Evolutionary conservation across 192 early-diverging fungal species (phyloP).

Genomic region (Entomortierella parvispora): DNA sequence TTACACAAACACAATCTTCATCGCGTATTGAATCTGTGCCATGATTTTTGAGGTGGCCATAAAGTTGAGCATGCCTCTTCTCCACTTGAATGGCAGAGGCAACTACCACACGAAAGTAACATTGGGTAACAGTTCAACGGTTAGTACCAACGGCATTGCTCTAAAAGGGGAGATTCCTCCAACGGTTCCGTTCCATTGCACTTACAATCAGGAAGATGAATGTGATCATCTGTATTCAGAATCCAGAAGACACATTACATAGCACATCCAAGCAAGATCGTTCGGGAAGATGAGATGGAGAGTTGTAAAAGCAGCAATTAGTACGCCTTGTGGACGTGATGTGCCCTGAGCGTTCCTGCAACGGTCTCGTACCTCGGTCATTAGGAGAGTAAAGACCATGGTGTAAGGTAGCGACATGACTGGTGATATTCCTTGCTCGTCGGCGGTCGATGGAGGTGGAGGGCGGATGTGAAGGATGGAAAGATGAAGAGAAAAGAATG

Average conservation of each 20-base stretch:
- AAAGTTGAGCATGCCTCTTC: slow-evolving; percentile 58
- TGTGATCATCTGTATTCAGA: slow-evolving; percentile 33
- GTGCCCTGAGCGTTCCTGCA: background rate
- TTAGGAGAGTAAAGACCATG: slow-evolving; percentile 58
- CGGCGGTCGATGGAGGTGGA: background rate
- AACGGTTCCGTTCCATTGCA: background rate
- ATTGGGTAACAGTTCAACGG: background rate
- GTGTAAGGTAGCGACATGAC: slow-evolving; percentile 57
- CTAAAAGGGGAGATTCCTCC: background rate
- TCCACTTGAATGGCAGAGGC: slow-evolving; percentile 60
- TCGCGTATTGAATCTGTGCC: slow-evolving; percentile 44
- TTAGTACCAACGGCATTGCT: background rate
- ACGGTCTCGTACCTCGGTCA: slow-evolving; percentile 45
- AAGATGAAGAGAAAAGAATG: background rate
- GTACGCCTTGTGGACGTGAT: too few relatives aligned
- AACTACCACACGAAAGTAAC: slow-evolving; percentile 41
- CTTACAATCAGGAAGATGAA: slow-evolving; percentile 55
- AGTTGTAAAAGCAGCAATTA: too few relatives aligned
- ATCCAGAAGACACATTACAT: slow-evolving; percentile 1
- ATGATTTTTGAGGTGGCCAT: slow-evolving; percentile 54
- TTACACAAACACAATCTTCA: slow-evolving; percentile 66
- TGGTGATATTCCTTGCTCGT: slow-evolving; percentile 2
- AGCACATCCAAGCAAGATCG: too few relatives aligned
- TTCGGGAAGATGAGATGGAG: too few relatives aligned
- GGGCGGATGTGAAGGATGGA: background rate